Conservation (phyloP, 2,329 filamentous ascomycete species). For the Penicillium sp. region DNA sequence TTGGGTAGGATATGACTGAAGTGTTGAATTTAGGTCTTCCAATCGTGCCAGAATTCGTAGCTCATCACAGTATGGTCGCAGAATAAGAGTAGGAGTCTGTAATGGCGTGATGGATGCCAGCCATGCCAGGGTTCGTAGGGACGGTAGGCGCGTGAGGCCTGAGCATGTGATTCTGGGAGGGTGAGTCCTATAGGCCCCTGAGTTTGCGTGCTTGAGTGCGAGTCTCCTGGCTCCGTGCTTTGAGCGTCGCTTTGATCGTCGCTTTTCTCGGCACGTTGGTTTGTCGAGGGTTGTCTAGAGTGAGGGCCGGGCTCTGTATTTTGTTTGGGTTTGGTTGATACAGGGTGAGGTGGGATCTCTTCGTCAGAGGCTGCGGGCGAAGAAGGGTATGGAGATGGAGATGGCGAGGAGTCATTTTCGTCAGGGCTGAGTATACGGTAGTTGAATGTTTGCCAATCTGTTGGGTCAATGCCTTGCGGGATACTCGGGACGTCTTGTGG, state of each 20-base stretch:
- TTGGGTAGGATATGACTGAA: no score
- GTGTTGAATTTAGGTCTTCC: constrained; percentile 33
- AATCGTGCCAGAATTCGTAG: constrained; percentile 61
- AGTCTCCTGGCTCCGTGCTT: no score
- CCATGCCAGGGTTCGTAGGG: constrained; percentile 45
- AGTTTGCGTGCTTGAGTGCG: no score
- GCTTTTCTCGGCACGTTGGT: no score
- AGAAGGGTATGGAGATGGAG: constrained; percentile 2
- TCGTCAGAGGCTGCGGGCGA: background rate
- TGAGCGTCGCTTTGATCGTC: no score
- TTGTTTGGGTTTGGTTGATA: background rate
- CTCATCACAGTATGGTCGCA: constrained; percentile 61
- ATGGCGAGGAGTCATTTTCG: constrained; percentile 21
- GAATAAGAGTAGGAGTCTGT: constrained; percentile 61
- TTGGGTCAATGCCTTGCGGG: constrained; percentile 27
- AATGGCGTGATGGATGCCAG: constrained; percentile 47
- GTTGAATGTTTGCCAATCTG: constrained; percentile 24
- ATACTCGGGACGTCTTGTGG: constrained; percentile 41
- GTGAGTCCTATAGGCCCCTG: no score
- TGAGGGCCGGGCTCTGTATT: background rate
- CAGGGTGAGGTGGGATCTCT: background rate
- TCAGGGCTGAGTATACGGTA: constrained; percentile 21
- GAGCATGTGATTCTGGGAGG: constrained; percentile 40
- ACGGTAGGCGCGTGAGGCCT: constrained; percentile 35
- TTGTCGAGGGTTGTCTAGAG: background rate